Base-by-base conservation (phyloP, 1,139 yeast genomes). In the Magnusiomyces starmeri region DNA sequence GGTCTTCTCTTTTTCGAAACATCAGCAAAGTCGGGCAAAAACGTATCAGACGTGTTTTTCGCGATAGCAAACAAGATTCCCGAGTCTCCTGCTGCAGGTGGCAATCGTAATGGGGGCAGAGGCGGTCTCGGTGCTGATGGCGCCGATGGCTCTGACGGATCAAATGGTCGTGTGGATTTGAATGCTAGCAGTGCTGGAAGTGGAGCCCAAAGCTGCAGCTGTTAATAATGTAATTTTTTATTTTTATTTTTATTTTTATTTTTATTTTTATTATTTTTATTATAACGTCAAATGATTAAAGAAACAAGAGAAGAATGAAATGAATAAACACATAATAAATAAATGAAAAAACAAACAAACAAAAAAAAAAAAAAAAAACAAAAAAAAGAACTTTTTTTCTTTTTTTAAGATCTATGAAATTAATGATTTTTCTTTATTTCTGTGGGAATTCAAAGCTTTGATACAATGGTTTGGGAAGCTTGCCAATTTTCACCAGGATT, bases 1-100 rank as follows among this genome's bases (percentile, higher is more conserved):
- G 90, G 88, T 1, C 74, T 92, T 53, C 71, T 92, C 59, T 92
- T 92, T 67, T 92, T 87, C 66, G 98, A 92, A 70, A 89, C 97
- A 14, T 84, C 95, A 66, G 98, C 98, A 27, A 92, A 92, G 73
- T 82, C 95, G 2, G 85, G 95, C n/a, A 75, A 78, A 63, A 89
- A 90, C 63, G 97, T 92, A 41, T 88, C 85, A 62, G 96, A 90
- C 57, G 96, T 90, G 49, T 92, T 92, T 66, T 74, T 88, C 65
- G 94, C 89, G 10, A 87, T 92, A 59, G 98, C 97, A 42, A 81
- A 82, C 57, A 83, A 85, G 69, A 83, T 90, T 51, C 95, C 96
- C 8, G 75, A 73, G 59, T 68, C 67, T 10, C 44, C 56, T 6
- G 39, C 47, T 7, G 25, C 42, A n/a, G 14, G 22, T 3, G 41